Evolutionary conservation across 345 rosid genomes (phyloP).

Genomic region (Noccaea bulbosa): DNA sequence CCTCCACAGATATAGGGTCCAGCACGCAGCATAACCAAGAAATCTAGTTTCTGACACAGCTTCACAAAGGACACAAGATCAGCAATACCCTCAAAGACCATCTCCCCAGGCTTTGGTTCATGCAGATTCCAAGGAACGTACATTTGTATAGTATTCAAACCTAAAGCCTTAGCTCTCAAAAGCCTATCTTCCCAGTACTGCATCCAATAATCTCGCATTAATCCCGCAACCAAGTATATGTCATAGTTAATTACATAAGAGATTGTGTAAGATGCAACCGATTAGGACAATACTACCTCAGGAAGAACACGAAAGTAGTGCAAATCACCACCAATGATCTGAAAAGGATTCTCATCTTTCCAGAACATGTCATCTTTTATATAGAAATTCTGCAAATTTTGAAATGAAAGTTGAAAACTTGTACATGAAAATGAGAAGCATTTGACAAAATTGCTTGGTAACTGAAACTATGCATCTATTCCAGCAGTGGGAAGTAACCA

Average conservation of each 20-base stretch:
- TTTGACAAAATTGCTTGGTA: neutral
- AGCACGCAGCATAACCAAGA: slow-evolving; percentile 88
- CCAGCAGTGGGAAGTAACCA: neutral
- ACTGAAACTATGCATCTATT: neutral
- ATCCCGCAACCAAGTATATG: neutral
- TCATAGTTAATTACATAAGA: slow-evolving; percentile 8
- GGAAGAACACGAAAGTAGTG: slow-evolving; percentile 92
- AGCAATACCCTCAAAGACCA: slow-evolving; percentile 78
- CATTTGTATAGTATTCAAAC: slow-evolving; percentile 82
- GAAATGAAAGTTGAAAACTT: slow-evolving; percentile 10
- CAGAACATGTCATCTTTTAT: slow-evolving; percentile 78
- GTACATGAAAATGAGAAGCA: slow-evolving; percentile 8
- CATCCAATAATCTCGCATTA: slow-evolving; percentile 37
- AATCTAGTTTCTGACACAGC: slow-evolving; percentile 78
- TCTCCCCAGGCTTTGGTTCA: slow-evolving; percentile 77
- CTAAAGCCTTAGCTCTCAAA: slow-evolving; percentile 83
- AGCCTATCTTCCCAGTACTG: slow-evolving; percentile 95
- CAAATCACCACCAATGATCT: slow-evolving; percentile 90
- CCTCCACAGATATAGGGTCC: slow-evolving; percentile 98
- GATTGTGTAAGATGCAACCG: neutral
- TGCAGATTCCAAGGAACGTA: slow-evolving; percentile 98
- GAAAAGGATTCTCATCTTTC: slow-evolving; percentile 75
- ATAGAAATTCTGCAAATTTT: slow-evolving; percentile 52
- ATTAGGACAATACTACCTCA: slow-evolving; percentile 53
- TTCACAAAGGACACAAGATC: slow-evolving; percentile 71